These are phyloP conservation scores for Penicillium macrosclerotiorum DNA, from an alignment of 495 filamentous ascomycete genomes.

Conservation along the genomic window DNA sequence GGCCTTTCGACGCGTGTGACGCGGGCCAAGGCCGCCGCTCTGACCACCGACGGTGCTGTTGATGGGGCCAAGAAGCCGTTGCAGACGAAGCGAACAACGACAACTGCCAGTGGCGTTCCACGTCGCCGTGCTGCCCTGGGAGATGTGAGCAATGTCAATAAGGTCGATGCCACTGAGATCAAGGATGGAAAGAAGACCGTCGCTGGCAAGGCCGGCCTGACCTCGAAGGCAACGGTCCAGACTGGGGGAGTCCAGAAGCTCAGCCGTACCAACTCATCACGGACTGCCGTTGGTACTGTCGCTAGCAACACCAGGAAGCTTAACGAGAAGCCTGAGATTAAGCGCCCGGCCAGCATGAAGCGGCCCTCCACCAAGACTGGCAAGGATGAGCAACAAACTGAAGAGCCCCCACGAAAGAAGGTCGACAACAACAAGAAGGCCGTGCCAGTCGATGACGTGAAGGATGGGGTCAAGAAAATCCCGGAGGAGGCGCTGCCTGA, in stretches of 20 bases:
- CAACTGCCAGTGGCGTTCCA: slow-evolving; percentile 46
- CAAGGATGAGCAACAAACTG: slow-evolving; percentile 60
- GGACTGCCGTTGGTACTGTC: slow-evolving; percentile 62
- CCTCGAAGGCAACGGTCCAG: slow-evolving; percentile 72
- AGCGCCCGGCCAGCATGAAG: slow-evolving; percentile 64
- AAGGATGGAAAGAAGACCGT: slow-evolving; percentile 69
- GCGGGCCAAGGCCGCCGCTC: slow-evolving; percentile 82
- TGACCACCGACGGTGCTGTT: slow-evolving; percentile 55
- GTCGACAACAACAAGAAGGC: slow-evolving; percentile 51
- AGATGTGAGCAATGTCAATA: slow-evolving; percentile 93
- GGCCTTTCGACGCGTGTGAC: slow-evolving; percentile 76
- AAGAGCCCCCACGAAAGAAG: slow-evolving; percentile 56
- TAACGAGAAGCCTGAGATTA: slow-evolving; percentile 48
- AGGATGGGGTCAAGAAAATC: slow-evolving; percentile 24
- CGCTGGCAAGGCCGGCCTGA: slow-evolving; percentile 57
- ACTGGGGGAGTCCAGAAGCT: slow-evolving; percentile 79
- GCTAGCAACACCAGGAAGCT: slow-evolving; percentile 62
- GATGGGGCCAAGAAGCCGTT: slow-evolving; percentile 67
- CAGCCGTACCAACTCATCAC: slow-evolving; percentile 60
- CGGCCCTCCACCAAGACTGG: slow-evolving; percentile 49
- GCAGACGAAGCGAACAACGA: slow-evolving; percentile 69
- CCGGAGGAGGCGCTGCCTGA: slow-evolving; percentile 49
- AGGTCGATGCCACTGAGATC: slow-evolving; percentile 60
- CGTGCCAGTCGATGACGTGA: slow-evolving; percentile 16
- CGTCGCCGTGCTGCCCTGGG: slow-evolving; percentile 77